Conservation (phyloP, 441 rosid species). For the Gossypium lobatum region DNA sequence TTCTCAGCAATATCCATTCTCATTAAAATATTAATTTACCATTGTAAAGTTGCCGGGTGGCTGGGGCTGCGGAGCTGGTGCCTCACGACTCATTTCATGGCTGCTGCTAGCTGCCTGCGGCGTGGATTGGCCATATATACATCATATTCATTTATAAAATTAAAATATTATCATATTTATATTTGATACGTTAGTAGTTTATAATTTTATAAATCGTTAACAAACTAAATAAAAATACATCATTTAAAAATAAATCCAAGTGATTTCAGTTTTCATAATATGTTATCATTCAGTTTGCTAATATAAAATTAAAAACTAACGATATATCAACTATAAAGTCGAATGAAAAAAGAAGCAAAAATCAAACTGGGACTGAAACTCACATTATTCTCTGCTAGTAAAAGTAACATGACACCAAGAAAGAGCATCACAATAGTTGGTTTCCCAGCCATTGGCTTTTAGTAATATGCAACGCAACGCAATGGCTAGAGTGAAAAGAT, state of each 20-base stretch:
- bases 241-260: no score
- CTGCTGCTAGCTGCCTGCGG: constrained; percentile 9
- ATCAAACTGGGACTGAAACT: background rate
- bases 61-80: constrained; percentile 50
- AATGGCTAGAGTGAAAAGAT: background rate
- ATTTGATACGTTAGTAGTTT: no score
- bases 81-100: constrained; percentile 12
- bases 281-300: no score
- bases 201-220: no score
- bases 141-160: background rate
- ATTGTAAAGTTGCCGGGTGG: constrained; percentile 19
- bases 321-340: background rate
- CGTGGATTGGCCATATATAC: background rate
- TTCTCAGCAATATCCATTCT: no score
- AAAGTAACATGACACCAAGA: constrained; percentile 18
- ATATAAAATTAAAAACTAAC: no score
- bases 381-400: constrained; percentile 19
- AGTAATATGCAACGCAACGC: background rate
- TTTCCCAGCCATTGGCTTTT: constrained; percentile 14
- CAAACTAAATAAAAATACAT: no score
- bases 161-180: background rate
- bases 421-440: constrained; percentile 6
- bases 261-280: no score
- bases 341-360: background rate
- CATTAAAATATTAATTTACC: constrained; percentile 10